Evolutionary conservation across 495 filamentous ascomycete species (phyloP).

Genomic region (Xylaria longipes): DNA sequence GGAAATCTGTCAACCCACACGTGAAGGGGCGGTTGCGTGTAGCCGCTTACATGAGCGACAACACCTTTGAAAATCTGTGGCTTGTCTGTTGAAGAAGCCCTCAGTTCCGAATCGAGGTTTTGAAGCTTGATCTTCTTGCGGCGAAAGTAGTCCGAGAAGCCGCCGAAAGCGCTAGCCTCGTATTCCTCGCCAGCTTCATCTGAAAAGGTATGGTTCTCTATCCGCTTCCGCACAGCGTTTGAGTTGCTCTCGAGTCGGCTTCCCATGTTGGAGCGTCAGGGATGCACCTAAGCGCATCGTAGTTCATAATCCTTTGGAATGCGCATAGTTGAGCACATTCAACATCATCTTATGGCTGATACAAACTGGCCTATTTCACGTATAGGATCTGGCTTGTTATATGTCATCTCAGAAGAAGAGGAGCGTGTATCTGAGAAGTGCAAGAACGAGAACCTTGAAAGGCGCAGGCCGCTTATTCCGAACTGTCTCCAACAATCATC

Average conservation of each 20-base stretch:
- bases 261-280: conserved; percentile 66
- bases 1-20: conserved; percentile 49
- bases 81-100: conserved; percentile 66
- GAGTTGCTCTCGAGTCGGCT: conserved; percentile 80
- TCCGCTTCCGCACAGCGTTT: conserved; percentile 78
- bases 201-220: conserved; percentile 68
- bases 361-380: background rate
- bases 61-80: conserved; percentile 88
- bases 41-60: conserved; percentile 89
- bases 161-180: conserved; percentile 82
- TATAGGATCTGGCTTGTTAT: background rate
- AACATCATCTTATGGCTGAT: background rate
- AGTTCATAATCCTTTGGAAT: conserved; percentile 29
- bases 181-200: conserved; percentile 91
- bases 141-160: conserved; percentile 87
- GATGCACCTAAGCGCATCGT: conserved; percentile 17
- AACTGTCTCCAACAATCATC: background rate
- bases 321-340: conserved; percentile 17
- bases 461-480: background rate
- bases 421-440: background rate
- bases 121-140: conserved; percentile 96
- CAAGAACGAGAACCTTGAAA: background rate
- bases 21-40: conserved; percentile 88
- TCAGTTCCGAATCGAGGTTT: conserved; percentile 84
- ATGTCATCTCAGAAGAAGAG: background rate